phyloP scores from a whole-genome alignment of 2,329 filamentous ascomycete genomes.

The Penicillium sp. region DNA sequence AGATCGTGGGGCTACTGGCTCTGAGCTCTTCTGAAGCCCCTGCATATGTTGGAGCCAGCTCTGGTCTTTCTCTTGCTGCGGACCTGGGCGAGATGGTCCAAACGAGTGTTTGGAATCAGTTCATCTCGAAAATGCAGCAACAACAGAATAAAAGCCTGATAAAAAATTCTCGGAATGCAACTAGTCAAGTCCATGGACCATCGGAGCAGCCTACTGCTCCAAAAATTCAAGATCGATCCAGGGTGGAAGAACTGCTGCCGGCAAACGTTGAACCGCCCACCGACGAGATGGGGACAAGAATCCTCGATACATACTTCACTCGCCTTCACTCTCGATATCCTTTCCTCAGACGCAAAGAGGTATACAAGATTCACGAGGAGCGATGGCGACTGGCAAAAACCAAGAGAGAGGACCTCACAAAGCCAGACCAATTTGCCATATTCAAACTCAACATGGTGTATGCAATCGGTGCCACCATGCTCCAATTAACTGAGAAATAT shows the following conservation, averaged over 20 bases:
- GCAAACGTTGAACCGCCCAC: conserved; percentile 49
- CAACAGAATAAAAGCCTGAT: conserved; percentile 18
- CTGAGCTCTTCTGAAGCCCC: conserved; percentile 49
- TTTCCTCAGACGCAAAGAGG: conserved; percentile 49
- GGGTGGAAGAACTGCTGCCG: conserved; percentile 37
- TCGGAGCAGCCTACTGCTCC: conserved; percentile 16
- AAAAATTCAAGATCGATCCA: conserved; percentile 33
- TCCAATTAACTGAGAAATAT: conserved; percentile 51
- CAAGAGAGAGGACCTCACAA: conserved; percentile 36
- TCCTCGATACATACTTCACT: conserved; percentile 49
- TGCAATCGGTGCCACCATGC: conserved; percentile 53
- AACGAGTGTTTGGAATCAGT: conserved; percentile 56
- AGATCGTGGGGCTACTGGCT: conserved; percentile 54
- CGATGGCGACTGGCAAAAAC: conserved; percentile 41
- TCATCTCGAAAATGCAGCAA: conserved; percentile 35
- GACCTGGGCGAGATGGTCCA: conserved; percentile 57
- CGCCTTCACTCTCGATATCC: conserved; percentile 53
- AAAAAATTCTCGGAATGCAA: conserved; percentile 11
- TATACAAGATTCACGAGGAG: conserved; percentile 48
- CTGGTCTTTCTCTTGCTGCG: conserved; percentile 51
- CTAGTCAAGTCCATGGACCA: conserved; percentile 4
- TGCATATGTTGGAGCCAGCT: conserved; percentile 53
- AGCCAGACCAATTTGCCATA: conserved; percentile 46
- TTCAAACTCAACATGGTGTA: conserved; percentile 57
- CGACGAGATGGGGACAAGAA: conserved; percentile 47